Conservation (phyloP, 2,329 filamentous ascomycete species). For the Aspergillus phoenicis region DNA sequence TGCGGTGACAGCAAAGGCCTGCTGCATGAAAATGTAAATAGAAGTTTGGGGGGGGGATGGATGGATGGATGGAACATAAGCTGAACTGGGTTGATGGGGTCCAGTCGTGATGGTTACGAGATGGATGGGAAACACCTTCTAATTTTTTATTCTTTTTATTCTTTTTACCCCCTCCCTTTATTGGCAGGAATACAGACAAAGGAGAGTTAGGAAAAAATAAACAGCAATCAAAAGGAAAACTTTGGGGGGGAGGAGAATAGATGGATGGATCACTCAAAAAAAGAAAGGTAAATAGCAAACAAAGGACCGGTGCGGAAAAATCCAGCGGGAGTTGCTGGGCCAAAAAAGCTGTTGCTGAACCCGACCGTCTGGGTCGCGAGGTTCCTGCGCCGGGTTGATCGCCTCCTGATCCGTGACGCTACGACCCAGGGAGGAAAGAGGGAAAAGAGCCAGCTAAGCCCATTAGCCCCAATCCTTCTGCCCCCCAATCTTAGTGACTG, state of each 20-base stretch:
- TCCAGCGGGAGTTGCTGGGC: not conserved
- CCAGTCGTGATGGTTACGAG: not conserved
- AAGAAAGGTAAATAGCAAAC: not conserved
- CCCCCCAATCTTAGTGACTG: not conserved
- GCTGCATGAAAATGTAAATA: not conserved
- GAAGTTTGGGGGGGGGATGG: not conserved
- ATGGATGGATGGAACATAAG: not conserved
- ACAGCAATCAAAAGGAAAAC: not conserved
- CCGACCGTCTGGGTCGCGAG: slow-evolving; percentile 32
- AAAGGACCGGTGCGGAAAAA: not conserved
- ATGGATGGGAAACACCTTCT: too few species aligned
- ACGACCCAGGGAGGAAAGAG: slow-evolving; percentile 3
- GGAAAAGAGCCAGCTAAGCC: not conserved
- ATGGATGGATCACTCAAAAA: too few species aligned
- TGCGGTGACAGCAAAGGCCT: not conserved
- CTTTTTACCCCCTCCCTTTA: too few species aligned
- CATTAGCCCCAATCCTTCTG: not conserved
- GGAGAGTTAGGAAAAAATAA: not conserved
- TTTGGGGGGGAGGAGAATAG: too few species aligned
- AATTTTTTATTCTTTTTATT: too few species aligned
- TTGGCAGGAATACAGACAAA: not conserved
- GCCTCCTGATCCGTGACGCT: slow-evolving; percentile 21
- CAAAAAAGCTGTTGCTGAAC: slow-evolving; percentile 16
- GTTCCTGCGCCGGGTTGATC: slow-evolving; percentile 34
- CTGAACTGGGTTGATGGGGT: not conserved